Base-by-base conservation (phyloP, 78 protist species). In the Protostelium mycophagum region DNA sequence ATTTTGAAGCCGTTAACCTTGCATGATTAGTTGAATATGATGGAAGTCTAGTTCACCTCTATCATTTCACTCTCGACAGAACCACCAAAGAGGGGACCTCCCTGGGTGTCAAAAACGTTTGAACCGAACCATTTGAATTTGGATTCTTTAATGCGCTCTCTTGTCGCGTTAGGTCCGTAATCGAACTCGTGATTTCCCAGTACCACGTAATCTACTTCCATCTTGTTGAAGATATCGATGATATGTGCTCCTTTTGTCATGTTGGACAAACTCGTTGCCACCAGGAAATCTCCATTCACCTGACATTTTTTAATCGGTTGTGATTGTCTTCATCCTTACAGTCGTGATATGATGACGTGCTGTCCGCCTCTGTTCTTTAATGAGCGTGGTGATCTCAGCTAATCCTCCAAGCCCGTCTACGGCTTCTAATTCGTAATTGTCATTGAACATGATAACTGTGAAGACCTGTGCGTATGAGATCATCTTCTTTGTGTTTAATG, bases 161-260 rank as follows among this genome's bases (percentile, higher is more conserved):
- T 34, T n/a, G 37, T 35, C 34, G 16, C 88, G 1, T n/a, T 34
- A 25, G 29, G 34, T 1, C 88, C 88, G 38, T 37, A 86, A 37
- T 86, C 88, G 9, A 34, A 86, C 5, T 86, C 88, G 38, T 86
- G 88, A 28, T 86, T 86, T 28, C 88, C 88, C 29, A 86, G 73
- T 1, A 34, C 36, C 28, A 86, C 88, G 63, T 37, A 28, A 16
- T 86, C 88, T 10, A 36, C 38, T 34, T 37, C 88, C 88, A 86
- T 34, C 36, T 31, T n/a, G 29, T 86, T 37, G 29, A 86, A 36
- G 1, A 86, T 25, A 1, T 34, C 73, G 38, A 86, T 34, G 28
- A 86, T 86, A 16, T 86, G 88, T 34, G 38, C 88, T n/a, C 88
- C 88, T 86, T 86, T 36, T 5, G 35, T 36, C 73, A 28, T 9